phyloP scores from a whole-genome alignment of 2,329 filamentous ascomycete species.

The Neonectria coccinea region DNA sequence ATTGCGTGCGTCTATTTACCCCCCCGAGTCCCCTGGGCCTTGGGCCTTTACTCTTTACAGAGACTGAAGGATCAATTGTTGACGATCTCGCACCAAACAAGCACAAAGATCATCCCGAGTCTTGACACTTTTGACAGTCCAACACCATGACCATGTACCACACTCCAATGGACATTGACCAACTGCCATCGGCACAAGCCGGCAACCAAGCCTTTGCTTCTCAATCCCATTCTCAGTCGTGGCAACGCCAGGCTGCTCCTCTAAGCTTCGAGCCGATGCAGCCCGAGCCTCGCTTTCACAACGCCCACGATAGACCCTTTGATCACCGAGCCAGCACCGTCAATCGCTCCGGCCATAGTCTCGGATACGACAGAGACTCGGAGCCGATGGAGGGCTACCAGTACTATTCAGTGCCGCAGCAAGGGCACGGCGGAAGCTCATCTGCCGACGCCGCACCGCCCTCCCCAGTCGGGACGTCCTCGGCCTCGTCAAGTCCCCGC shows the following conservation, averaged over 20 bases:
- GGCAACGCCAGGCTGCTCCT: slow-evolving; percentile 11
- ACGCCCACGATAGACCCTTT: neutral
- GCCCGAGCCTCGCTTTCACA: slow-evolving; percentile 20
- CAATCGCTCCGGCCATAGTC: slow-evolving; percentile 8
- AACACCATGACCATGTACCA: slow-evolving; percentile 23
- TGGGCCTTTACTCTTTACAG: neutral
- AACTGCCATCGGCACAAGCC: slow-evolving; percentile 4
- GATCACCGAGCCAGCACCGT: slow-evolving; percentile 5
- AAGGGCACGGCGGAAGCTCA: slow-evolving; percentile 4
- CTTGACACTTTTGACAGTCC: neutral
- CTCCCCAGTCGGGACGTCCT: slow-evolving; percentile 36
- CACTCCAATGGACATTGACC: slow-evolving; percentile 17
- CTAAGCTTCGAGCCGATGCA: slow-evolving; percentile 17
- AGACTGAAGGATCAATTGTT: slow-evolving; percentile 10
- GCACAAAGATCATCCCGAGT: slow-evolving; percentile 3
- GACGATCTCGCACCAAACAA: slow-evolving; percentile 7
- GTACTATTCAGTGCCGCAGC: slow-evolving; percentile 6
- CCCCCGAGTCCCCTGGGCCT: slow-evolving; percentile 12
- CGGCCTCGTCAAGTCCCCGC: slow-evolving; percentile 37
- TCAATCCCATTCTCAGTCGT: slow-evolving; percentile 12
- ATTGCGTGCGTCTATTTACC: slow-evolving; percentile 23
- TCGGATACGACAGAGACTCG: slow-evolving; percentile 1
- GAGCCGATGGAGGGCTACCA: neutral
- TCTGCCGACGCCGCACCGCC: slow-evolving; percentile 7
- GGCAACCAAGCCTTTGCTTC: slow-evolving; percentile 9